Evolutionary conservation across 768 basidiomycete species (phyloP), one percentile per base, ranked within the genome.

Genomic region (Mycena indigotica): DNA sequence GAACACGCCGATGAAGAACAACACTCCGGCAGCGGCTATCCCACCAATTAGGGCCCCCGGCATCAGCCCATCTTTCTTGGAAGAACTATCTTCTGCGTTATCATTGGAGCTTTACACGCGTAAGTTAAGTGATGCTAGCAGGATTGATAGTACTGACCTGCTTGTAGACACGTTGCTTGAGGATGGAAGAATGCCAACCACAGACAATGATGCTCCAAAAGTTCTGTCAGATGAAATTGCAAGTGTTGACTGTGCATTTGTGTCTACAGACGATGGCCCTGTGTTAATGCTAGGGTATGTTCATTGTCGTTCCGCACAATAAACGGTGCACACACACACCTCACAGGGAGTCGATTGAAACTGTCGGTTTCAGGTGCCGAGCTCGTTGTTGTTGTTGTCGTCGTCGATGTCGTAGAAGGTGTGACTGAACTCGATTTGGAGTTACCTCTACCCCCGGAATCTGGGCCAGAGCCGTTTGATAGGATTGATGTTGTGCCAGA

Each of bases 41-140:
- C 54, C 62, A 13, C 46, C 62, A 4, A 62, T 56, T 24, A 62
- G 25, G 1, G 61, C 15, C 10, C 50, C 61, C 23, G 54, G 40
- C 28, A 52, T 55, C 21, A 51, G 49, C n/a, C 28, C 54, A 28
- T 55, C 58, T 25, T 55, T 62, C 12, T 52, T 4, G 19, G 40
- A 39, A n/a, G 12, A 24, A 41, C 28, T 45, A 12, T 21, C n/a
- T 16, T 24, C 28, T 17, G 51, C 29, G 28, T 3, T 24, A 8
- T 45, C 44, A 10, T 45, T 6, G 13, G n/a, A n/a, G 23, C 23
- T 10, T n/a, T n/a, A 8, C 44, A 21, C 10, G 16, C 8, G n/a
- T 45, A 21, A 24, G 23, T 24, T 21, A n/a, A n/a, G 44, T 6
- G 44, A 13, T 24, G 32, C 17, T 35, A 35, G 32, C 10, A 8